phyloP scores from a whole-genome alignment of 495 filamentous ascomycete species.

The Aspergillus avenaceus region DNA sequence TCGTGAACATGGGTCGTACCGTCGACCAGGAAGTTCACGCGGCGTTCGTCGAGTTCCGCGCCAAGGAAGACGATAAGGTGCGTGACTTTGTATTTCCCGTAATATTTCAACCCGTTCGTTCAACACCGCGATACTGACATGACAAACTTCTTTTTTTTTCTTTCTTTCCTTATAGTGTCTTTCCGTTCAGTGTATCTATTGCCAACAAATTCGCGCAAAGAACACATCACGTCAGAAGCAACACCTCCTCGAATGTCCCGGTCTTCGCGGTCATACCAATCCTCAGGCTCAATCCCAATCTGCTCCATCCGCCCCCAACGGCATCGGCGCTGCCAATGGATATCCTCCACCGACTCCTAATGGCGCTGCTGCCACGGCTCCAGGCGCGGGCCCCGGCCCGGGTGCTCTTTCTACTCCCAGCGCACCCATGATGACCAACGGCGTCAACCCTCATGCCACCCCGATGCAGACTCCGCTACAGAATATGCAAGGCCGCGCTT shows the following conservation, averaged over 20 bases:
- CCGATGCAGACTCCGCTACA: constrained; percentile 43
- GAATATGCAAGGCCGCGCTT: constrained; percentile 33
- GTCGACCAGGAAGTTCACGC: constrained; percentile 56
- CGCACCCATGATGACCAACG: constrained; percentile 42
- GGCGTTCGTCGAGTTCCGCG: constrained; percentile 56
- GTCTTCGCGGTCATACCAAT: constrained; percentile 43
- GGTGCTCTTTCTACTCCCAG: constrained; percentile 35
- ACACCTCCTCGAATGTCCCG: constrained; percentile 53
- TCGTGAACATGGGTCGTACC: constrained; percentile 49
- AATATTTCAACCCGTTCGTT: constrained; percentile 37
- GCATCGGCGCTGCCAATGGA: constrained; percentile 41
- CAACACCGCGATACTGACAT: constrained; percentile 30
- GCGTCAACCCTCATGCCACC: constrained; percentile 42
- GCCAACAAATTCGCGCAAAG: constrained; percentile 54
- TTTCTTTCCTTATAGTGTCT: constrained; percentile 42
- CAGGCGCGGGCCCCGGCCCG: constrained; percentile 28
- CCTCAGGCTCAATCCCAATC: constrained; percentile 39
- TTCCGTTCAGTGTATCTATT: constrained; percentile 57
- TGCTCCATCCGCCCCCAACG: constrained; percentile 36
- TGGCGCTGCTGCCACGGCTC: constrained; percentile 31
- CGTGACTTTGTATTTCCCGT: constrained; percentile 45
- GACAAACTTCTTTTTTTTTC: constrained; percentile 21
- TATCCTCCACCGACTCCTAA: constrained; percentile 46
- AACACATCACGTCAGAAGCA: constrained; percentile 56
- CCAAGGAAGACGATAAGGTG: constrained; percentile 60